Evolutionary conservation across 2,329 filamentous ascomycete genomes (phyloP), one percentile per base, ranked within the genome.

Genomic region (Stachybotrys chlorohalonatus): DNA sequence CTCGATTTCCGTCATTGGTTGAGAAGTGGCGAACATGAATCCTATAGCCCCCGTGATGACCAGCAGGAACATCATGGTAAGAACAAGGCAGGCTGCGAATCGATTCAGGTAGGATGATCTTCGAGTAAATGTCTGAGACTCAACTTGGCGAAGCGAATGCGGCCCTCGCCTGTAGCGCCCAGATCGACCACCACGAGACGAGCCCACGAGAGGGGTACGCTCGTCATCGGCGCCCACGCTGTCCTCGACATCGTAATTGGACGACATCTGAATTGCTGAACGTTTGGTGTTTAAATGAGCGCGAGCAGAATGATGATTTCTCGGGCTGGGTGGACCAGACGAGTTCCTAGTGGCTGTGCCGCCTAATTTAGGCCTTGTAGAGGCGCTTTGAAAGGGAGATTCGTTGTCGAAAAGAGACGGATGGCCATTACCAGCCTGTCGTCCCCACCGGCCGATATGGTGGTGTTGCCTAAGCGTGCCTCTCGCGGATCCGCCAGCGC

Each of bases 1-100:
- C 59, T 87, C 78, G 56, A 97, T 88, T 59, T 89, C 84, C 31
- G 83, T 81, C 51, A 99, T 80, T 7, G 92, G 89, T 65, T 95
- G 91, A 32, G 92, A 95, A 17, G 92, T 93, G 49, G 91, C 89
- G 70, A 96, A 87, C 71, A 96, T 85, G 69, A 97, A 94, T 24
- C 87, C 89, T 45, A 94, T 86, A 9, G 89, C 87, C 47, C 89
- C 90, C n/a, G 90, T 86, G 51, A 95, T 81, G 47, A 96, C 82
- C 15, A 96, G 75, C 45, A 94, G 72, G 24, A 96, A 74, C 74
- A 96, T 84, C 58, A 95, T 79, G 2, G 86, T 84, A n/a, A 96
- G 80, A 11, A 96, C 81, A 11, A 95, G 76, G 66, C 91, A 97
- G 54, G 90, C 89, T n/a, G 90, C 90, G 63, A 91, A 90, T 39